Evolutionary conservation across 2,329 filamentous ascomycete genomes (phyloP), one percentile per base, ranked within the genome.

Genomic region (Elsinoe arachidis): DNA sequence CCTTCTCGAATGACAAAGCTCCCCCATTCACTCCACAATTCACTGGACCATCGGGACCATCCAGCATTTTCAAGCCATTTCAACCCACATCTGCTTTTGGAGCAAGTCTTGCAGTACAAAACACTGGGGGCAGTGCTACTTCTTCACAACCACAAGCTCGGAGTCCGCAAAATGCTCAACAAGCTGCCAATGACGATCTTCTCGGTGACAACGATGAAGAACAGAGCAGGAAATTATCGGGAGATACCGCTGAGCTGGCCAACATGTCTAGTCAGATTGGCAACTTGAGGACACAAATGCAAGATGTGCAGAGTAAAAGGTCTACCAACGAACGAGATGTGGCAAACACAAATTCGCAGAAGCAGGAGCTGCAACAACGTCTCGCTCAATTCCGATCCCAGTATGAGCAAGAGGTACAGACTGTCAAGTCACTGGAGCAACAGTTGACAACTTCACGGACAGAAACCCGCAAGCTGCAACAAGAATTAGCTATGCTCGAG

Each of bases 201-300:
- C 79, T 99, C n/a, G 89, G 88, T 14, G 91, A 96, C 64, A 86
- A 85, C 62, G 92, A 97, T 63, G 87, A 87, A 1, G 90, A 95
- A 66, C 84, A 91, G 57, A 92, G 86, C 73, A 93, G 87, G 71
- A 95, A 88, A 69, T 77, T 97, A 23, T 93, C 87, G 0, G 86
- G 85, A 62, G 93, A 99, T 68, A 93, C 91, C 2, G 86, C 88
- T 0, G 93, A 99, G 70, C 79, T 99, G 58, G 93, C 91, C 54
- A 97, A 99, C 68, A 79, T 99, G 64, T 96, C 92, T 0, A 97
- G 95, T 70, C 93, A 97, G 71, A 90, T 99, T 62, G 86, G 90
- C 33, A 92, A 88, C 2, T 74, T 99, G 57, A 87, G 91, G 0
- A 95, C 86, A 67, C 90, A 99, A 73, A 96, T 95, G 84, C 90